Percentiles rank a stretch among this genome's conserved stretches.
phyloP scores from a whole-genome alignment of 177 flowering plant species.

The Vitis hybrid region DNA sequence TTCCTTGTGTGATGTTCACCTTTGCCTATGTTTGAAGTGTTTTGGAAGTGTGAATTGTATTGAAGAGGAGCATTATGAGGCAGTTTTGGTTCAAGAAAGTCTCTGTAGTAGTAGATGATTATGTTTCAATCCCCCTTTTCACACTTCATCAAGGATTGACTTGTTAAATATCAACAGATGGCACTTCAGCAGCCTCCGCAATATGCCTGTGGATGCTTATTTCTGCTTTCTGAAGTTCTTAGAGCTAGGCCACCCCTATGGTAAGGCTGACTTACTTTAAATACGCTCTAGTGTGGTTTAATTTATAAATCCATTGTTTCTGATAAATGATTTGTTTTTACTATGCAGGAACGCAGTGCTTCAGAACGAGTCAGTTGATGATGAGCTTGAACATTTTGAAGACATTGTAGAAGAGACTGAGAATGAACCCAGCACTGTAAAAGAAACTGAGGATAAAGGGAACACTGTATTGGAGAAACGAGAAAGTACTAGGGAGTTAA shows the following conservation, averaged over 20 bases:
- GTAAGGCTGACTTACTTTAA: conserved; percentile 31
- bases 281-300: background rate
- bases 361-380: conserved; percentile 85
- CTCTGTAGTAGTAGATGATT: background rate
- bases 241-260: conserved; percentile 93
- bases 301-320: background rate
- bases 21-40: too few relatives aligned
- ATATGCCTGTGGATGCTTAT: conserved; percentile 89
- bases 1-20: background rate
- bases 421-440: conserved; percentile 13
- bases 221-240: conserved; percentile 91
- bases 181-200: conserved; percentile 96
- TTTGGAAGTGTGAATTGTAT: background rate
- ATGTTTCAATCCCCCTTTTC: background rate
- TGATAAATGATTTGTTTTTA: background rate
- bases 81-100: background rate
- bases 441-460: conserved; percentile 43
- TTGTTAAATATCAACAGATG: conserved; percentile 45
- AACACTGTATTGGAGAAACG: conserved; percentile 16
- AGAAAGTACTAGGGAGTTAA: conserved; percentile 15
- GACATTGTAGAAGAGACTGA: conserved; percentile 68
- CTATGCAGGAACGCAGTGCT: conserved; percentile 69
- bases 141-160: too few relatives aligned
- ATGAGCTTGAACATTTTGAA: conserved; percentile 89
- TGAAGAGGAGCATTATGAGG: background rate